phyloP scores from a whole-genome alignment of 2,329 filamentous ascomycete genomes.

The Alternaria rosae region DNA sequence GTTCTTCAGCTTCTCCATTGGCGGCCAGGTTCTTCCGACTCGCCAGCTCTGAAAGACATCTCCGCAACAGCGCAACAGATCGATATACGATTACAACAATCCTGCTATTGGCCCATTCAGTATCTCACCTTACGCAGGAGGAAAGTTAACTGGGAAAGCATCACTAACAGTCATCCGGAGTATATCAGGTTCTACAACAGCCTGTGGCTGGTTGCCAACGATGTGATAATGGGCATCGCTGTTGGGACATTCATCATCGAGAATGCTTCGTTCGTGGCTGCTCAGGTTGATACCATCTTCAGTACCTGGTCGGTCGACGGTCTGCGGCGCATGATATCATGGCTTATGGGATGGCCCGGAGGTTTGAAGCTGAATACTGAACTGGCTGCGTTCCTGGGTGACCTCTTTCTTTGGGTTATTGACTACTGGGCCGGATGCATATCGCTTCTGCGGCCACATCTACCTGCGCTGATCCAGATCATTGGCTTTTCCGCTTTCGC shows the following conservation, averaged over 20 bases:
- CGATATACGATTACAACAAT: constrained; percentile 95
- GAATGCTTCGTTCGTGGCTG: constrained; percentile 84
- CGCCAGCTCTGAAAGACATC: constrained; percentile 89
- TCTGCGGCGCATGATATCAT: constrained; percentile 85
- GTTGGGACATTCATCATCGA: constrained; percentile 97
- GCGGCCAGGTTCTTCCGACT: constrained; percentile 73
- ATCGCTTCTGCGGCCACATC: constrained; percentile 74
- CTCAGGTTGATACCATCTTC: constrained; percentile 77
- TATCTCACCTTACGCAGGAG: constrained; percentile 89
- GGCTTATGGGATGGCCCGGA: constrained; percentile 89
- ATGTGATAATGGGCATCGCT: constrained; percentile 97
- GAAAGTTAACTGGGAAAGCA: constrained; percentile 92
- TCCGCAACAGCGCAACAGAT: constrained; percentile 97
- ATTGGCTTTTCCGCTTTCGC: constrained; percentile 95
- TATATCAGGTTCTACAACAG: constrained; percentile 99
- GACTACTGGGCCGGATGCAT: constrained; percentile 95
- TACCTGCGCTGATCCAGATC: constrained; percentile 89
- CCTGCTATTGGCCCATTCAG: constrained; percentile 98
- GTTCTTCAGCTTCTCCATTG: constrained; percentile 84
- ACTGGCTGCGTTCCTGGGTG: constrained; percentile 89
- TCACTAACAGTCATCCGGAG: constrained; percentile 93
- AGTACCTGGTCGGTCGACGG: constrained; percentile 87
- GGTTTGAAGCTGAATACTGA: constrained; percentile 95
- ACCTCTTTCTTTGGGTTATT: constrained; percentile 97
- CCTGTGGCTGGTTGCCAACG: constrained; percentile 96